phyloP scores from a whole-genome alignment of 2,329 filamentous ascomycete genomes.

The Monosporascus sp. region DNA sequence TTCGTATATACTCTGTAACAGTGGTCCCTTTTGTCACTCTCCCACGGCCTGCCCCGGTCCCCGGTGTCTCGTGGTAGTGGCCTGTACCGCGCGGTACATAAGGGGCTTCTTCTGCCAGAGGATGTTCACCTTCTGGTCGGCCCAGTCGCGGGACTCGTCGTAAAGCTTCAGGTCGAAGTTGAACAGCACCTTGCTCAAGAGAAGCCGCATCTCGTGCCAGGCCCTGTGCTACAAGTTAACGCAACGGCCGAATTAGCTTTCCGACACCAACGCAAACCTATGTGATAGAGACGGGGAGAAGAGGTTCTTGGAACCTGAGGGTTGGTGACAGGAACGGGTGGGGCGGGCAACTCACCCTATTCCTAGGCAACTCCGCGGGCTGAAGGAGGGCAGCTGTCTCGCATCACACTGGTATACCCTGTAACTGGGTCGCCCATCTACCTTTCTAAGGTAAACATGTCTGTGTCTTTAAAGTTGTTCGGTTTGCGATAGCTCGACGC shows the following conservation, averaged over 20 bases:
- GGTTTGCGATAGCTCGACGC: slow-evolving; percentile 8
- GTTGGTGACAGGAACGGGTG: too few relatives aligned
- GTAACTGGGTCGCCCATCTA: slow-evolving; percentile 16
- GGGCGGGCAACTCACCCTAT: slow-evolving; percentile 1
- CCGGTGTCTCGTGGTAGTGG: too few relatives aligned
- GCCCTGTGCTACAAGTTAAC: slow-evolving; percentile 6
- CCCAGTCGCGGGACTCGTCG: slow-evolving; percentile 8
- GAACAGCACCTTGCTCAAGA: slow-evolving; percentile 11
- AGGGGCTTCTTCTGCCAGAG: slow-evolving; percentile 3
- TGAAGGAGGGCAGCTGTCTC: slow-evolving; percentile 15
- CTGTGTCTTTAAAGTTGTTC: slow-evolving; percentile 12
- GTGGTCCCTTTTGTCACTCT: not conserved
- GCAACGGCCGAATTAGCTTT: not conserved
- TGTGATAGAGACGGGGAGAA: too few relatives aligned
- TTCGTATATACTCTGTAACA: too few relatives aligned
- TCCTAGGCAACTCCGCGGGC: slow-evolving; percentile 18
- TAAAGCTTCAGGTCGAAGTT: slow-evolving; percentile 12
- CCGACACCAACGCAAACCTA: not conserved
- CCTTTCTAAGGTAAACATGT: slow-evolving; percentile 15
- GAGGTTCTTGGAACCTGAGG: too few relatives aligned
- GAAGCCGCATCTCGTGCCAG: slow-evolving; percentile 15
- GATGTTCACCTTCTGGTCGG: slow-evolving; percentile 11
- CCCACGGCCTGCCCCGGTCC: not conserved
- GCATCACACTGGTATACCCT: slow-evolving; percentile 14
- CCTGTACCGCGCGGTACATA: not conserved